A percentile compares a stretch with the other conserved stretches of the same genome.
These are phyloP conservation scores for Solidago caesia DNA, from an alignment of 129 eudicot genomes.

Conservation along the genomic window DNA sequence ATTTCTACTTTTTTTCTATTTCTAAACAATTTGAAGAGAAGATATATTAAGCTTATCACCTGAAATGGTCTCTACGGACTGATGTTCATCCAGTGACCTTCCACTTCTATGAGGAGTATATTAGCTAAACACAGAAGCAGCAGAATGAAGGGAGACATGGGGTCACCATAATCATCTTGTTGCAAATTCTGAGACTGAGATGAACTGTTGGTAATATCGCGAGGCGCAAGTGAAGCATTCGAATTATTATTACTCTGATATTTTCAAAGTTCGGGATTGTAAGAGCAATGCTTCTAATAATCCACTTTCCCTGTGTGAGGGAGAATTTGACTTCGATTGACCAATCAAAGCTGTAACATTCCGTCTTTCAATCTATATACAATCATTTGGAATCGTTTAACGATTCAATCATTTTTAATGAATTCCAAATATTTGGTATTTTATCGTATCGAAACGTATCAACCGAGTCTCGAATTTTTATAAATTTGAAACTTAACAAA, in stretches of 20 bases:
- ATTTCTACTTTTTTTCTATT: neutral
- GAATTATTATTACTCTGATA: slow-evolving; percentile 35
- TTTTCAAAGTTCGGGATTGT: slow-evolving; percentile 56
- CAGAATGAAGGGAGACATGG: slow-evolving; percentile 75
- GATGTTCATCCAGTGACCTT: slow-evolving; percentile 66
- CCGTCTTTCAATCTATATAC: too few species aligned
- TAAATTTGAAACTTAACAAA: too few species aligned
- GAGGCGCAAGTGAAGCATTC: slow-evolving; percentile 26
- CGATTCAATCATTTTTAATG: too few species aligned
- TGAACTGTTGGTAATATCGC: slow-evolving; percentile 37
- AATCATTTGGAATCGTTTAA: too few species aligned
- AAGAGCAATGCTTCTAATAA: slow-evolving; percentile 74
- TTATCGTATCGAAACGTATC: too few species aligned
- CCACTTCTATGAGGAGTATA: slow-evolving; percentile 53
- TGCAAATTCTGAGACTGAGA: slow-evolving; percentile 35
- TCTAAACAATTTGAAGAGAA: neutral
- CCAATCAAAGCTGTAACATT: slow-evolving; percentile 34
- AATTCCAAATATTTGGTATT: too few species aligned
- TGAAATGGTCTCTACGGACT: slow-evolving; percentile 44
- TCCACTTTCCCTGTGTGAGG: slow-evolving; percentile 64
- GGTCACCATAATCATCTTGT: slow-evolving; percentile 52
- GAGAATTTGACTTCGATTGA: slow-evolving; percentile 49
- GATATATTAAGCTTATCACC: slow-evolving; percentile 36
- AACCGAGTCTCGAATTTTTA: too few species aligned
- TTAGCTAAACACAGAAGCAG: slow-evolving; percentile 63